Evolutionary conservation across 495 filamentous ascomycete species (phyloP).

Genomic region (Aspergillus homomorphus): DNA sequence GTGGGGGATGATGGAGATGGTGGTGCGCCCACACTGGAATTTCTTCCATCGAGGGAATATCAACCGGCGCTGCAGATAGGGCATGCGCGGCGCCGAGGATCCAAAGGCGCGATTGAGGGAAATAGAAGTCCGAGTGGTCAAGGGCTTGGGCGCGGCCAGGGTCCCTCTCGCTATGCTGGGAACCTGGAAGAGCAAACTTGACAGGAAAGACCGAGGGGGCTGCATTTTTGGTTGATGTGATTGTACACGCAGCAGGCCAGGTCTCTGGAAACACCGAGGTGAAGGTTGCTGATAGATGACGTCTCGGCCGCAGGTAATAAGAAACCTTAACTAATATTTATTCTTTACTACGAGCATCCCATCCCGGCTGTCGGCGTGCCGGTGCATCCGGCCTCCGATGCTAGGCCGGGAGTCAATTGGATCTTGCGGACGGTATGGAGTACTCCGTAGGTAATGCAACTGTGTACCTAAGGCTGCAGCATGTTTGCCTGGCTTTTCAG

Average conservation of each 20-base stretch:
- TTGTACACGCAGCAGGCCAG: neutral
- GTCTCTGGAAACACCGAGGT: neutral
- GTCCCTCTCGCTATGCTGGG: slow-evolving; percentile 12
- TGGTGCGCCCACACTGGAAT: neutral
- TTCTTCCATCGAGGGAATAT: neutral
- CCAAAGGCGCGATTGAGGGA: slow-evolving; percentile 11
- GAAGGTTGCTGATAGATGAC: neutral
- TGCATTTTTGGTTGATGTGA: slow-evolving; percentile 15
- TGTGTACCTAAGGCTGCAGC: neutral
- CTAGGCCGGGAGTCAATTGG: neutral
- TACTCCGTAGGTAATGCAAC: neutral
- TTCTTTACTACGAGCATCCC: neutral
- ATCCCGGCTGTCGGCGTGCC: slow-evolving; percentile 3
- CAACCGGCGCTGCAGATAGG: neutral
- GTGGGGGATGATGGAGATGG: neutral
- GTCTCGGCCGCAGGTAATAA: neutral
- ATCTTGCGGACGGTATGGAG: neutral
- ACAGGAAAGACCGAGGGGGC: slow-evolving; percentile 18
- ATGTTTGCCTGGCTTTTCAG: slow-evolving; percentile 1
- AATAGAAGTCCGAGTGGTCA: neutral
- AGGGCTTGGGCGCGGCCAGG: neutral
- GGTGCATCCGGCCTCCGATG: slow-evolving; percentile 6
- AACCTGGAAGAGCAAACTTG: slow-evolving; percentile 26
- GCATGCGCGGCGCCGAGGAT: neutral
- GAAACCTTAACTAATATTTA: neutral